Percentiles rank a stretch among this genome's conserved stretches.
Evolutionary conservation across 2,329 filamentous ascomycete genomes (phyloP).

Genomic region (Trichoderma simmonsii): DNA sequence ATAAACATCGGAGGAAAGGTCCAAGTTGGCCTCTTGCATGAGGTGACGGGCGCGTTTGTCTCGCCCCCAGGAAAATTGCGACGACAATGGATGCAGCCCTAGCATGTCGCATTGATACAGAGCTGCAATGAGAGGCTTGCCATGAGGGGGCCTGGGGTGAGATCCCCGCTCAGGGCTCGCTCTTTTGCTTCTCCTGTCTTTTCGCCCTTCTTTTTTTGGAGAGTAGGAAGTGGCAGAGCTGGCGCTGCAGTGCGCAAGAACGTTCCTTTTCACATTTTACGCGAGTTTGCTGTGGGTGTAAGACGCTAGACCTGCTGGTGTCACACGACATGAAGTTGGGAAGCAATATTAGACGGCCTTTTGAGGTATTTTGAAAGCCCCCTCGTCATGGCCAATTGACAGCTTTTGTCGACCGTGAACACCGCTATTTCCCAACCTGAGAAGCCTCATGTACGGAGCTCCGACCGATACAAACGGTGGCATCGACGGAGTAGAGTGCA

Average conservation of each 20-base stretch:
- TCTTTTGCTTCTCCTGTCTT: neutral
- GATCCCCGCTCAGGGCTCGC: conserved; percentile 1
- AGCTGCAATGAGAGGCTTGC: neutral
- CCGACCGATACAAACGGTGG: neutral
- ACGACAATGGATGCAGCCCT: conserved; percentile 12
- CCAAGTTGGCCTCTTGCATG: conserved; percentile 17
- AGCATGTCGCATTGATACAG: conserved; percentile 1
- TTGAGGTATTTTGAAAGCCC: conserved; percentile 4
- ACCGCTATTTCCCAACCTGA: neutral
- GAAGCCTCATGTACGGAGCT: neutral
- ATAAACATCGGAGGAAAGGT: conserved; percentile 7
- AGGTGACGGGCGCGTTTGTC: conserved; percentile 15
- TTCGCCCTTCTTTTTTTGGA: neutral
- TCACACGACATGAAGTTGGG: conserved; percentile 6
- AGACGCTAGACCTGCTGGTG: conserved; percentile 12
- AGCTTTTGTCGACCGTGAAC: neutral
- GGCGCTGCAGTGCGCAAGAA: neutral
- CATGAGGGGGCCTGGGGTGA: neutral
- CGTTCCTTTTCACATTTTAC: neutral
- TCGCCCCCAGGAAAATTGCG: neutral
- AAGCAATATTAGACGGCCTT: neutral
- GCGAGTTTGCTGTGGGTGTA: conserved; percentile 4
- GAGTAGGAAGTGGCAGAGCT: neutral
- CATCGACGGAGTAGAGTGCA: neutral
- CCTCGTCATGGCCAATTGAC: neutral